Conservation (phyloP, 2,329 filamentous ascomycete genomes). For the Podosphaera fusca region DNA sequence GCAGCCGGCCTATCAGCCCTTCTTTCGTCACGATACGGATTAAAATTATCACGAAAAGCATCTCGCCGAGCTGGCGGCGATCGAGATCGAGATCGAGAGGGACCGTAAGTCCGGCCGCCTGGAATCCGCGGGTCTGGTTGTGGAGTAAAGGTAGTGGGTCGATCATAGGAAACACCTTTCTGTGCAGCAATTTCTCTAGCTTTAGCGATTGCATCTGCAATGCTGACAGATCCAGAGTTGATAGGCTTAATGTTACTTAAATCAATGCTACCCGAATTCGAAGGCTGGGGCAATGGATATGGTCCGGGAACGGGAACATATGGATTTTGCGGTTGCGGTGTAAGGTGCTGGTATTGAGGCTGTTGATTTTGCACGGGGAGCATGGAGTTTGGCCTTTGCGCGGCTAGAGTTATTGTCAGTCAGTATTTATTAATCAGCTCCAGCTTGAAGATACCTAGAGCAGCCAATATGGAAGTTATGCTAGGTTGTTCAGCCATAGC, state of each 20-base stretch:
- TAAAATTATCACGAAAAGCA: conserved; percentile 50
- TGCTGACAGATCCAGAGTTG: conserved; percentile 59
- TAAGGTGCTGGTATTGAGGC: conserved; percentile 18
- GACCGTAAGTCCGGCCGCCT: conserved; percentile 32
- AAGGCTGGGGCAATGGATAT: conserved; percentile 27
- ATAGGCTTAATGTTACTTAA: conserved; percentile 58
- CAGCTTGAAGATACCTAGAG: conserved; percentile 19
- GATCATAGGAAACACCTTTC: conserved; percentile 46
- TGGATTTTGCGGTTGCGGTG: conserved; percentile 22
- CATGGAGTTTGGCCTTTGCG: conserved; percentile 24
- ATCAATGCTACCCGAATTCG: conserved; percentile 54
- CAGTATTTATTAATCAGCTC: not conserved
- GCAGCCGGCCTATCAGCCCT: conserved; percentile 36
- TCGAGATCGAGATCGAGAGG: conserved; percentile 44
- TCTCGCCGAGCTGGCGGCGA: conserved; percentile 48
- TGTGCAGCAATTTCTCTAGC: conserved; percentile 63
- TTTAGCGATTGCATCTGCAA: conserved; percentile 66
- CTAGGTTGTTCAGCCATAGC: conserved; percentile 24
- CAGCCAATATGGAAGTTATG: conserved; percentile 27
- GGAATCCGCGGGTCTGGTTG: conserved; percentile 22
- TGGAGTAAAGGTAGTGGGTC: conserved; percentile 20
- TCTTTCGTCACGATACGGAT: conserved; percentile 68
- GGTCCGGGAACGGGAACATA: conserved; percentile 17
- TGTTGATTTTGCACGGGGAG: conserved; percentile 20
- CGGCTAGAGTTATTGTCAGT: conserved; percentile 17